Evolutionary conservation across 257 asterid species (phyloP).

Genomic region (Galeopsis tetrahit): DNA sequence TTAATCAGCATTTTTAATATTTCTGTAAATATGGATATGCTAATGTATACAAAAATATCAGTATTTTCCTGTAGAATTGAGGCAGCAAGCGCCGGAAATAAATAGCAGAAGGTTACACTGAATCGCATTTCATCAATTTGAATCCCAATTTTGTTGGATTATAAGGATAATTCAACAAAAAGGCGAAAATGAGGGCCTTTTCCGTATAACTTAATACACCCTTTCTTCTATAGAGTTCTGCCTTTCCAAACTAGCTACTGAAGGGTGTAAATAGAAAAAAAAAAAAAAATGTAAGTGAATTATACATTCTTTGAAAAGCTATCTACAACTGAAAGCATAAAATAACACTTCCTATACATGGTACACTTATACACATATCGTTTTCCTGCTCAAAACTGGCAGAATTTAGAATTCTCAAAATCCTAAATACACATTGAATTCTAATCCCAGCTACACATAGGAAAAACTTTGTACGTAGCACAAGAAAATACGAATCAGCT

Average conservation of each 20-base stretch:
- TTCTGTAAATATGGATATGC: not conserved
- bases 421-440: constrained; percentile 3
- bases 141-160: not conserved
- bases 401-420: constrained; percentile 10
- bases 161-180: not conserved
- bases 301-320: constrained; percentile 27
- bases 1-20: not conserved
- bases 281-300: not conserved
- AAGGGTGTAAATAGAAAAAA: constrained; percentile 25
- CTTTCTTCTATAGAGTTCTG: not conserved
- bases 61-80: not conserved
- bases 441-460: constrained; percentile 22
- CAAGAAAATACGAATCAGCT: not conserved
- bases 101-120: not conserved
- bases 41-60: not conserved
- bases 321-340: constrained; percentile 21
- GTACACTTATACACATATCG: constrained; percentile 15
- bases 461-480: constrained; percentile 4
- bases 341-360: constrained; percentile 4
- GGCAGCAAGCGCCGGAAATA: not conserved
- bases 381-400: constrained; percentile 37
- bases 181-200: not conserved
- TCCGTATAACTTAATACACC: not conserved
- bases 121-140: not conserved
- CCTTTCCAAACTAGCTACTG: constrained; percentile 18